Percentiles rank a stretch among this genome's conserved stretches.
phyloP scores from a whole-genome alignment of 345 rosid genomes.

The Mangifera indica region DNA sequence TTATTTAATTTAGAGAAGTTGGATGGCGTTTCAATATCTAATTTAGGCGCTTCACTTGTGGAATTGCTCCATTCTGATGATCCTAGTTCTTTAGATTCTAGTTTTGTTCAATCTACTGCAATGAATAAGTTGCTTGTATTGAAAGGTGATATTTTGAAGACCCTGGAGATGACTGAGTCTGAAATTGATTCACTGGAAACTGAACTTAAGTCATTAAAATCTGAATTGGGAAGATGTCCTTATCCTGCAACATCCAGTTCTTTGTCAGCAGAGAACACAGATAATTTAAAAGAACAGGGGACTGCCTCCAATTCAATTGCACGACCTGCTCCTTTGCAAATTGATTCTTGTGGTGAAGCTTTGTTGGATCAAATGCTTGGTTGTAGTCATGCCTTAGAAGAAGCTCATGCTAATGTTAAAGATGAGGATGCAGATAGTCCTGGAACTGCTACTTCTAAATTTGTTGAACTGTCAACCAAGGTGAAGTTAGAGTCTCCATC shows the following conservation, averaged over 20 bases:
- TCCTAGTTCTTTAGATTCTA: slow-evolving; percentile 50
- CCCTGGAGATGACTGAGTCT: slow-evolving; percentile 68
- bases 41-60: slow-evolving; percentile 57
- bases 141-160: slow-evolving; percentile 68
- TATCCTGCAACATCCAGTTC: slow-evolving; percentile 37
- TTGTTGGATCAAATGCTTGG: slow-evolving; percentile 28
- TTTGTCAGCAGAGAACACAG: slow-evolving; percentile 25
- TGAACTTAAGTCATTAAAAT: slow-evolving; percentile 57
- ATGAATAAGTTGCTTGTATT: slow-evolving; percentile 58
- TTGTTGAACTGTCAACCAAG: slow-evolving; percentile 36
- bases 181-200: slow-evolving; percentile 89
- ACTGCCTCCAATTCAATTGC: slow-evolving; percentile 25
- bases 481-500: slow-evolving; percentile 27
- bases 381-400: slow-evolving; percentile 41
- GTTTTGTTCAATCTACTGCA: slow-evolving; percentile 51
- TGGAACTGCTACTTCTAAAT: slow-evolving; percentile 68
- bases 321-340: slow-evolving; percentile 48
- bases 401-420: slow-evolving; percentile 36
- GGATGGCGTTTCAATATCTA: slow-evolving; percentile 48
- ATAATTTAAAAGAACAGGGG: slow-evolving; percentile 33
- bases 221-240: slow-evolving; percentile 32
- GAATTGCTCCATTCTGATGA: slow-evolving; percentile 71
- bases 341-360: slow-evolving; percentile 39
- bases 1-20: slow-evolving; percentile 70
- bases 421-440: slow-evolving; percentile 63